Percentiles rank a stretch among this genome's conserved stretches.
Evolutionary conservation across 2,329 filamentous ascomycete species (phyloP).

Genomic region (Scedosporium minutisporum): DNA sequence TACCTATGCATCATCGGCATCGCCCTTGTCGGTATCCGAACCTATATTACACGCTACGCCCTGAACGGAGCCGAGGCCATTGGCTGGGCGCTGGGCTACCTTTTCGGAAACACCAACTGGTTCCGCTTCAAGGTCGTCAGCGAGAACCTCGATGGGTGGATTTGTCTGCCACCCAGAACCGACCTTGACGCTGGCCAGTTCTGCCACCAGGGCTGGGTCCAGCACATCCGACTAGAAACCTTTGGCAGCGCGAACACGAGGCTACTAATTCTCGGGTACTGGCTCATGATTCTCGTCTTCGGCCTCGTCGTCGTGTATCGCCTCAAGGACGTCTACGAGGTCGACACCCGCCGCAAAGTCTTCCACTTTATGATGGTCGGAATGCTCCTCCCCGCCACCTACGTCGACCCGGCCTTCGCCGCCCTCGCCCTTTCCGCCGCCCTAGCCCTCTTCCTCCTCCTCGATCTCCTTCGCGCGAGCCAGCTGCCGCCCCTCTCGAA

Average conservation of each 20-base stretch:
- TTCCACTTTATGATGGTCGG: constrained; percentile 98
- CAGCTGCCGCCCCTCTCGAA: constrained; percentile 85
- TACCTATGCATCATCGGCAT: constrained; percentile 59
- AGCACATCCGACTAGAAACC: constrained; percentile 51
- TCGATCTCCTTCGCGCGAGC: constrained; percentile 82
- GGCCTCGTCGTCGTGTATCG: constrained; percentile 69
- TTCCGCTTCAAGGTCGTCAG: constrained; percentile 64
- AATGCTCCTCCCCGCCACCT: constrained; percentile 84
- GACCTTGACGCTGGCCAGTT: constrained; percentile 19
- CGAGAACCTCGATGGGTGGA: constrained; percentile 63
- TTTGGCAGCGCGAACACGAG: constrained; percentile 74
- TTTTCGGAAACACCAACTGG: constrained; percentile 67
- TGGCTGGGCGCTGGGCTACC: constrained; percentile 84
- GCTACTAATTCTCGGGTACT: constrained; percentile 69
- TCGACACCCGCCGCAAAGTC: constrained; percentile 91
- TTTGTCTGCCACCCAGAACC: constrained; percentile 51
- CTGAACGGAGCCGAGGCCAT: constrained; percentile 70
- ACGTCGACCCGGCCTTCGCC: constrained; percentile 75
- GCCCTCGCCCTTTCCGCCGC: constrained; percentile 71
- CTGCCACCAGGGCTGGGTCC: constrained; percentile 49
- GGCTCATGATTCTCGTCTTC: constrained; percentile 53
- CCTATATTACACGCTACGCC: constrained; percentile 57
- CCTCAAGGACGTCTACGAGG: constrained; percentile 69
- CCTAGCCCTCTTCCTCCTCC: constrained; percentile 73
- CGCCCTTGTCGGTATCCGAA: constrained; percentile 61